Base-by-base conservation (phyloP, 345 rosid genomes). In the Odontarrhena argentea region DNA sequence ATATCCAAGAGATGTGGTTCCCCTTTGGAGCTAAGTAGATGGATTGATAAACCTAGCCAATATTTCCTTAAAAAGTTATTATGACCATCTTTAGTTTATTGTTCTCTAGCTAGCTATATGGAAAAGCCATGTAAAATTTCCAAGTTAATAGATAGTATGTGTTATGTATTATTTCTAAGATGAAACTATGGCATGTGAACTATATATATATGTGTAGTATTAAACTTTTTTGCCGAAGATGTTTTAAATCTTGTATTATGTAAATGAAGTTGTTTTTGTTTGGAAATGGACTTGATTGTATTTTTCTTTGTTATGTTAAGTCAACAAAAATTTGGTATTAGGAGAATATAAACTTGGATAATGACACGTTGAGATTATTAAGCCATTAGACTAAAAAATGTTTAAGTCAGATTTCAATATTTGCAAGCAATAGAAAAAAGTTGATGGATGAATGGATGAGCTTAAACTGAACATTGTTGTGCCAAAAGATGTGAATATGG, bases 1-100 rank as follows among this genome's bases (percentile, higher is more conserved):
- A 63, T 14, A 71, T 86, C 10, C 86, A 76, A 11, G 85, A 86
- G 79, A 80, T 73, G 44, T 83, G 86, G 86, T 86, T 86, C 47
- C 88, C 91, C 15, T 70, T 82, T 60, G 77, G 77, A 35, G 58
- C 60, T 38, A 60, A 48, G 73, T 74, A 68, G 57, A 67, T 46
- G 6, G 34, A 48, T 48, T 63, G 5, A 28, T 28, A 28, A 24
- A 18, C 58, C 36, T 67, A 8, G 3, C 3, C 22, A 18, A 11
- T 8, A 2, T 54, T 45, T 44, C 47, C 18, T 41, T 53, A 11
- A 40, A 7, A 7, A 30, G 22, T 28, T 4, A 28, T 32, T 38
- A 28, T 62, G 3, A 63, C 44, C 42, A 52, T 55, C 53, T 56
- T 35, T 69, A 34, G 53, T 42, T 28, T 28, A 28, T 4, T 69